A percentile compares a stretch with the other conserved stretches of the same genome.
Evolutionary conservation across 2,329 filamentous ascomycete species (phyloP).

Genomic region (Fusarium phyllophilum): DNA sequence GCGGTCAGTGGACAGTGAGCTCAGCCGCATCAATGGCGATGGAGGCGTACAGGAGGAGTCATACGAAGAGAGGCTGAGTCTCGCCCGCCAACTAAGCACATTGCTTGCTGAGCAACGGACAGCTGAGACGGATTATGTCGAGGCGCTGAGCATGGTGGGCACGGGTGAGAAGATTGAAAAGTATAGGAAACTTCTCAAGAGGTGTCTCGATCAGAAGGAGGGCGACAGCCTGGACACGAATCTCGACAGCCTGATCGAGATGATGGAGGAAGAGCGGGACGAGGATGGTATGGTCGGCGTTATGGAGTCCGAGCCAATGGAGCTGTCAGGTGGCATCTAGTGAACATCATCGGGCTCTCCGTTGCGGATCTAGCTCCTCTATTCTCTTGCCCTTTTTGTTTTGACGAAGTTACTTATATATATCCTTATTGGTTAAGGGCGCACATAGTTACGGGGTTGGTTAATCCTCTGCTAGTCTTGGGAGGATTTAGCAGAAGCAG

Average conservation of each 20-base stretch:
- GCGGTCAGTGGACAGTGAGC: conserved; percentile 61
- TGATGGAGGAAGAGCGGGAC: conserved; percentile 71
- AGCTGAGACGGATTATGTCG: conserved; percentile 74
- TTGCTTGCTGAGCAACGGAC: conserved; percentile 69
- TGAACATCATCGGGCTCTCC: conserved; percentile 14
- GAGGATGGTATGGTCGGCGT: conserved; percentile 51
- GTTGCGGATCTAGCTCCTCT: neutral
- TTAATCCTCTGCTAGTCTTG: conserved; percentile 2
- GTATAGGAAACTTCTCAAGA: conserved; percentile 75
- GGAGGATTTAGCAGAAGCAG: neutral
- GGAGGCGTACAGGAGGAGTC: conserved; percentile 53
- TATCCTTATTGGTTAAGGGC: conserved; percentile 28
- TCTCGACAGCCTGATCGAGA: conserved; percentile 67
- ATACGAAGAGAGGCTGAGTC: conserved; percentile 64
- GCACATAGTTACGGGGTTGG: conserved; percentile 18
- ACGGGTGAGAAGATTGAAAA: conserved; percentile 78
- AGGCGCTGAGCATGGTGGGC: conserved; percentile 74
- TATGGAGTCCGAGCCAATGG: conserved; percentile 47
- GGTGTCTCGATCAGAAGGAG: conserved; percentile 74
- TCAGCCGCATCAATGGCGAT: conserved; percentile 63
- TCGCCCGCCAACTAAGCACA: conserved; percentile 67
- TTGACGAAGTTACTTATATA: conserved; percentile 16
- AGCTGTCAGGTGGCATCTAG: conserved; percentile 42
- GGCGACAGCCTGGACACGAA: conserved; percentile 74
- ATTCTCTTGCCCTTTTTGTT: conserved; percentile 9